Percentiles rank a stretch among this genome's conserved stretches.
Conservation (phyloP, 2,329 filamentous ascomycete species). For the Fusarium fujikuroi region DNA sequence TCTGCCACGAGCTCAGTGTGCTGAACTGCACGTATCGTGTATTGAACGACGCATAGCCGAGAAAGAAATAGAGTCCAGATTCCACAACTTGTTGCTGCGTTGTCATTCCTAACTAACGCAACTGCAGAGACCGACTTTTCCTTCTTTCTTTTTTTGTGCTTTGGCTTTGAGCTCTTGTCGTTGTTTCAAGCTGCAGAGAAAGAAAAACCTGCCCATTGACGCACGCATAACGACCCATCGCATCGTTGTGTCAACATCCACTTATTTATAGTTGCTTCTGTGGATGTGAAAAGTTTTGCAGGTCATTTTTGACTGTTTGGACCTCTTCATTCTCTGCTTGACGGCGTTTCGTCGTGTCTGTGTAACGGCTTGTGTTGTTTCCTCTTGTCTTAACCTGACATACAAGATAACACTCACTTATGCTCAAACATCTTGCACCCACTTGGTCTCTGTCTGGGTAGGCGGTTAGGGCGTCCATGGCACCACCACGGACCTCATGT, state of each 20-base stretch:
- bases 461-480: constrained; percentile 35
- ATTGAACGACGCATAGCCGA: not conserved
- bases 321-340: not conserved
- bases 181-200: constrained; percentile 19
- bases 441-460: constrained; percentile 24
- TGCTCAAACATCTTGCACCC: constrained; percentile 28
- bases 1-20: not conserved
- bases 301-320: constrained; percentile 4
- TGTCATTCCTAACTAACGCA: constrained; percentile 15
- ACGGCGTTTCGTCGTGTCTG: not conserved
- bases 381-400: constrained; percentile 13
- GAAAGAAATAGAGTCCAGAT: constrained; percentile 10
- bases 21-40: constrained; percentile 1
- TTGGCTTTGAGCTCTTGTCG: constrained; percentile 3
- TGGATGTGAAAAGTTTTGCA: constrained; percentile 31
- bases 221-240: constrained; percentile 25
- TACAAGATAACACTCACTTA: constrained; percentile 25
- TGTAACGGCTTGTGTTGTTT: constrained; percentile 12
- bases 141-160: constrained; percentile 1
- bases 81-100: constrained; percentile 1
- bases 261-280: constrained; percentile 40
- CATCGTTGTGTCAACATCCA: constrained; percentile 28
- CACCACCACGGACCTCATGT: constrained; percentile 41
- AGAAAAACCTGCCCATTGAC: constrained; percentile 20
- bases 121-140: constrained; percentile 13